Conservation (phyloP, 1,139 yeast species). For the Geotrichum bryndzae region DNA sequence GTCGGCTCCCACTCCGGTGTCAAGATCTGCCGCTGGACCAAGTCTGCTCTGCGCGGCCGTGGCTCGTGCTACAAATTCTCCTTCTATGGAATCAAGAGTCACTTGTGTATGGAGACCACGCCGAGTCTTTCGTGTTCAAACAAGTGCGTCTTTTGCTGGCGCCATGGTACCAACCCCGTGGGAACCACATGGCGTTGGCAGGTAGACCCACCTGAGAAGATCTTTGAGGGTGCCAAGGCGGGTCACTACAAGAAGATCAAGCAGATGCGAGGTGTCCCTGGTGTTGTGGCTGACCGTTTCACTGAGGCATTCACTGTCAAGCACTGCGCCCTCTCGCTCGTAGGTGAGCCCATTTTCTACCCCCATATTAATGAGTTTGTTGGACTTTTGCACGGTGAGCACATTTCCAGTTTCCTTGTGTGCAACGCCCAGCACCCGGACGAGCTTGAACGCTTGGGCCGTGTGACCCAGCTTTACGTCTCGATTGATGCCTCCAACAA, state of each 20-base stretch:
- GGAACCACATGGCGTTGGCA: slow-evolving; percentile 98
- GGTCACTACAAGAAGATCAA: slow-evolving; percentile 90
- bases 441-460: slow-evolving; percentile 57
- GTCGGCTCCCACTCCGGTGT: slow-evolving; percentile 96
- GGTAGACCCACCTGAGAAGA: slow-evolving; percentile 80
- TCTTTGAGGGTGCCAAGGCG: slow-evolving; percentile 74
- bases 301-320: slow-evolving; percentile 83
- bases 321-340: slow-evolving; percentile 87
- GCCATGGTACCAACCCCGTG: slow-evolving; percentile 96
- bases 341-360: slow-evolving; percentile 91
- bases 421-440: slow-evolving; percentile 97
- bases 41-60: slow-evolving; percentile 85
- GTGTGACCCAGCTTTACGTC: slow-evolving; percentile 86
- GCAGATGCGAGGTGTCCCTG: slow-evolving; percentile 94
- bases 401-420: slow-evolving; percentile 79
- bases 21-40: slow-evolving; percentile 94
- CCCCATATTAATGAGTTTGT: slow-evolving; percentile 86
- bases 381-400: slow-evolving; percentile 67
- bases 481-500: slow-evolving; percentile 90
- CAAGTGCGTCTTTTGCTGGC: slow-evolving; percentile 95
- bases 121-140: slow-evolving; percentile 91
- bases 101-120: slow-evolving; percentile 92
- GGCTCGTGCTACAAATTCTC: slow-evolving; percentile 94
- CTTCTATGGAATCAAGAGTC: slow-evolving; percentile 82
- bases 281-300: slow-evolving; percentile 82